These are phyloP conservation scores for Aspergillus puulaauensis DNA, from an alignment of 2,329 filamentous ascomycete species.

Conservation along the genomic window DNA sequence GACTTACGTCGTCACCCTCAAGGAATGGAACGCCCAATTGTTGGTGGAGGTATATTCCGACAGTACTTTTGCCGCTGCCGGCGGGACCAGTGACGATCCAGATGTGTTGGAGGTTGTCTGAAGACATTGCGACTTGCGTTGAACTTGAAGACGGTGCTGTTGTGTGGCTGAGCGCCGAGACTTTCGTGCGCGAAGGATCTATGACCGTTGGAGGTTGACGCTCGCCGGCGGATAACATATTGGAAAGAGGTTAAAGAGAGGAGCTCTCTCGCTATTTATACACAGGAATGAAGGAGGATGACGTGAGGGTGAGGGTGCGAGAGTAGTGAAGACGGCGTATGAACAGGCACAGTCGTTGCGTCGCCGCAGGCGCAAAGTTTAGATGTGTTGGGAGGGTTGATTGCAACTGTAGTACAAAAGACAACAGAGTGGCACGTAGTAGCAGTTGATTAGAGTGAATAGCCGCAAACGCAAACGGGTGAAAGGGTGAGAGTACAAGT, in stretches of 20 bases:
- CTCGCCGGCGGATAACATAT: slow-evolving; percentile 43
- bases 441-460: background rate
- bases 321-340: slow-evolving; percentile 10
- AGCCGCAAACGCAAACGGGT: background rate
- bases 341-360: slow-evolving; percentile 20
- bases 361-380: slow-evolving; percentile 13
- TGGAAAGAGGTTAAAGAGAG: background rate
- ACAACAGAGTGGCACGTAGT: background rate
- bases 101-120: slow-evolving; percentile 59
- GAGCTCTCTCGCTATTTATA: background rate
- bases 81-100: slow-evolving; percentile 79
- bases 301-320: slow-evolving; percentile 10
- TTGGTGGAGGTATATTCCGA: slow-evolving; percentile 65
- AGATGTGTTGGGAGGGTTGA: background rate
- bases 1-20: slow-evolving; percentile 73
- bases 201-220: slow-evolving; percentile 24
- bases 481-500: background rate
- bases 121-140: slow-evolving; percentile 11
- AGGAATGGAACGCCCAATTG: slow-evolving; percentile 68
- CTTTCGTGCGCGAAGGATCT: slow-evolving; percentile 22
- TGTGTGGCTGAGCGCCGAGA: slow-evolving; percentile 19
- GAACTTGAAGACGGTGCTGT: slow-evolving; percentile 4
- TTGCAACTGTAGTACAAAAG: background rate
- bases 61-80: slow-evolving; percentile 76
- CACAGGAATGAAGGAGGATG: background rate